Evolutionary conservation across 2,329 filamentous ascomycete genomes (phyloP), one percentile per base, ranked within the genome.

Genomic region (Monosporascus sp.): DNA sequence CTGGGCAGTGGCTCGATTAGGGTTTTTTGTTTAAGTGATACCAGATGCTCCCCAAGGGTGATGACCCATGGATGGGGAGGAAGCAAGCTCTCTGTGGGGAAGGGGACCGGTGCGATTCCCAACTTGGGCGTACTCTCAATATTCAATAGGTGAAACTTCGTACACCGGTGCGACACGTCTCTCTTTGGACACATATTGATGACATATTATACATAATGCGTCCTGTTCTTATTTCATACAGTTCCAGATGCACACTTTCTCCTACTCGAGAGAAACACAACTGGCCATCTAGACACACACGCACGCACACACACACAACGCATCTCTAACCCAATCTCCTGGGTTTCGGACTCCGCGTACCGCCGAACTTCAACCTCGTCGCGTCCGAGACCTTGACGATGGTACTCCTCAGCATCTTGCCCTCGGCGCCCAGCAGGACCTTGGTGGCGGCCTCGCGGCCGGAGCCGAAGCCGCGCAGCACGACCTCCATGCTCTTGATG

Each of bases 291-390:
- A 31, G 3, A 31, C 9, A 14, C 3, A 24, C 39, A 1, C 9
- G 24, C 39, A n/a, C 15, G 14, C 8, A 11, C 9, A 22, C 39
- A 3, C 4, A 43, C 39, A n/a, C 15, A 43, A 14, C 18, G 8
- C 6, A 18, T 20, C 5, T 27, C 43, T 63, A 68, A 62, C 66
- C 66, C 75, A 97, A 74, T 75, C 94, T 87, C 73, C 92, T 92
- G 39, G 85, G 87, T 69, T 86, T 89, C 70, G 81, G 82, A 76
- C 90, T 93, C 72, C 92, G 89, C 39, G 89, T 90, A 67, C 94
- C 95, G 73, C 92, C 94, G 78, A 97, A 96, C 78, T 99, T 99
- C 71, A 97, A 72, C 65, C 88, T 88, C 52, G 93, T 97, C 41
- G 84, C 80, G 74, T 99, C 94, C 35, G 89, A 85, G 56, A 99